Conservation (phyloP, 1,284 basidiomycete species). For the Rhizoctonia solani region DNA sequence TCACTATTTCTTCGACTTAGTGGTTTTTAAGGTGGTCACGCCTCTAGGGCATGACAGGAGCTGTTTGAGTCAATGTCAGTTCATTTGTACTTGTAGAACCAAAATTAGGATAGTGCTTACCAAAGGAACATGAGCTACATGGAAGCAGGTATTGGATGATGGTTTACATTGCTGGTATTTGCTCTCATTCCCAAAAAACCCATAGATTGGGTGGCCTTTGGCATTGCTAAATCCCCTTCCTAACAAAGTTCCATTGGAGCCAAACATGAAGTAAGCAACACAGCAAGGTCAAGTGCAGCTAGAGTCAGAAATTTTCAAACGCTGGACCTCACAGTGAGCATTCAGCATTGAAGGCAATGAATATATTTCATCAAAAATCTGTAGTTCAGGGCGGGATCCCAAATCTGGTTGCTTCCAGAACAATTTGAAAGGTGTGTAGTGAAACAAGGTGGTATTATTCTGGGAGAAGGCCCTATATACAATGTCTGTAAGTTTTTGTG, state of each 20-base stretch:
- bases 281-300: too few relatives aligned
- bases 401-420: background rate
- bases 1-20: too few relatives aligned
- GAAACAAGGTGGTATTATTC: slow-evolving; percentile 1
- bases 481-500: background rate
- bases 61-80: too few relatives aligned
- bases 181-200: slow-evolving; percentile 43
- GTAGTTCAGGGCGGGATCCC: slow-evolving; percentile 4
- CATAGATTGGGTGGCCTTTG: slow-evolving; percentile 46
- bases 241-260: too few relatives aligned
- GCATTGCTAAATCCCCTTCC: slow-evolving; percentile 37
- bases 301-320: too few relatives aligned
- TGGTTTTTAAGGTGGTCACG: too few relatives aligned
- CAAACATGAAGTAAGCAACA: too few relatives aligned
- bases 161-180: slow-evolving; percentile 44
- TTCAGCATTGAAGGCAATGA: too few relatives aligned
- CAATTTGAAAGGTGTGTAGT: slow-evolving; percentile 4
- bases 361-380: slow-evolving; percentile 35
- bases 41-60: too few relatives aligned
- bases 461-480: background rate
- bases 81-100: background rate
- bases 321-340: too few relatives aligned
- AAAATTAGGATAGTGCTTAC: slow-evolving; percentile 38
- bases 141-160: slow-evolving; percentile 40
- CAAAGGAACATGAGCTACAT: slow-evolving; percentile 46